phyloP scores from a whole-genome alignment of 225 moss, liverwort and hornwort species.

The Physcomitrium patens region DNA sequence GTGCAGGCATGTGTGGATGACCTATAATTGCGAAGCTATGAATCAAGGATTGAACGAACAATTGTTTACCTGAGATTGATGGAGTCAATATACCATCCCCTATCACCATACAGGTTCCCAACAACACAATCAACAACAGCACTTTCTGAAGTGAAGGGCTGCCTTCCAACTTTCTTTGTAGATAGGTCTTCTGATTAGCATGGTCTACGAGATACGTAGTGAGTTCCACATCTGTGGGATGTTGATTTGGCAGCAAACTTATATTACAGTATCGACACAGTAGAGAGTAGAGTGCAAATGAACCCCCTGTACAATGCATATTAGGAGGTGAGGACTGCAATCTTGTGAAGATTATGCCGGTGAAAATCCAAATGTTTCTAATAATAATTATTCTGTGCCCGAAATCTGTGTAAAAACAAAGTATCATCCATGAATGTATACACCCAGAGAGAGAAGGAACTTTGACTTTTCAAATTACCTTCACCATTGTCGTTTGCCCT shows the following conservation, averaged over 20 bases:
- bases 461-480: constrained; percentile 46
- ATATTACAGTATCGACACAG: constrained; percentile 84
- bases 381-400: too few relatives aligned
- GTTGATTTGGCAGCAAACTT: constrained; percentile 83
- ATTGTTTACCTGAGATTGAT: constrained; percentile 81
- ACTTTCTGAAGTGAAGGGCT: constrained; percentile 66
- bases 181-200: constrained; percentile 40
- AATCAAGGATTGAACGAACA: not conserved
- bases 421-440: not conserved
- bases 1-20: not conserved
- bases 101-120: constrained; percentile 94
- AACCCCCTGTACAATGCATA: constrained; percentile 69
- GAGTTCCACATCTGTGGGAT: constrained; percentile 81
- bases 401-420: not conserved
- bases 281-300: constrained; percentile 91
- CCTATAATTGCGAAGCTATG: not conserved
- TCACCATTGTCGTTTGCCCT: constrained; percentile 93
- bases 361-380: too few relatives aligned
- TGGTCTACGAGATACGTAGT: constrained; percentile 64
- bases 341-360: too few relatives aligned
- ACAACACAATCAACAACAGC: constrained; percentile 69
- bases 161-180: constrained; percentile 71
- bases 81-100: constrained; percentile 96
- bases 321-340: not conserved
- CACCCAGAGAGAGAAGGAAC: not conserved